Evolutionary conservation across 805 yeast genomes (phyloP).

Genomic region (Blastobotrys chiropterorum): DNA sequence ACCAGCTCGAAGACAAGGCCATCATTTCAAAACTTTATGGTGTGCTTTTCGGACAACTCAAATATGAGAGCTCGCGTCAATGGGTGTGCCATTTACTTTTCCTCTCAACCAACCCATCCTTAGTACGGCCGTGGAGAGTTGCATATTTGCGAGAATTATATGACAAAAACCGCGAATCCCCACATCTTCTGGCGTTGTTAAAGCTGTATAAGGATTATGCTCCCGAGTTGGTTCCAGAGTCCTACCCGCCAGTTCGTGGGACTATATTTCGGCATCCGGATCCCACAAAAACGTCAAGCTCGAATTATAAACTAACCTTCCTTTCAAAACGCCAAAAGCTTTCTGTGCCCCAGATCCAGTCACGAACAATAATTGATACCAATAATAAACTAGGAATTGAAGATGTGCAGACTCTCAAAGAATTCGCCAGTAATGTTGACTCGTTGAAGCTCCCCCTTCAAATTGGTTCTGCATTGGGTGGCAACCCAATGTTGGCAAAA

Average conservation of each 20-base stretch:
- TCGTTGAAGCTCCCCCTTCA: conserved; percentile 17
- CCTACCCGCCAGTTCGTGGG: conserved; percentile 24
- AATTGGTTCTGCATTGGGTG: conserved; percentile 16
- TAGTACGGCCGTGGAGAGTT: conserved; percentile 22
- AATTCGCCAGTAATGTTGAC: conserved; percentile 15
- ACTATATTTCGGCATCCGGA: conserved; percentile 29
- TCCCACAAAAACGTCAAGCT: conserved; percentile 7
- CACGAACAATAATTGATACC: neutral
- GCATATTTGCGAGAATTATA: conserved; percentile 18
- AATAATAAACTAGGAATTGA: neutral
- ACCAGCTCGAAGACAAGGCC: conserved; percentile 15
- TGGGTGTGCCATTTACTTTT: conserved; percentile 21
- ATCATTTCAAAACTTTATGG: conserved; percentile 14
- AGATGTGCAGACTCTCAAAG: conserved; percentile 8
- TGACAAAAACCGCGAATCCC: conserved; percentile 18
- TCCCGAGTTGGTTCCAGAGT: conserved; percentile 25
- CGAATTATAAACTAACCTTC: neutral
- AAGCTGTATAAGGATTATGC: conserved; percentile 20
- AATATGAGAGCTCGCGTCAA: conserved; percentile 14
- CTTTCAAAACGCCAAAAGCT: neutral
- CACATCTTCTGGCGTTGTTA: conserved; percentile 22
- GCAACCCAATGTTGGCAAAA: conserved; percentile 9
- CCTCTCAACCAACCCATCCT: conserved; percentile 8
- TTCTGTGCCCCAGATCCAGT: neutral
- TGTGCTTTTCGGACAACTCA: conserved; percentile 17